Evolutionary conservation across 306 rosid species (phyloP), one percentile per base, ranked within the genome.

Genomic region (Pterocarpus macrocarpus): DNA sequence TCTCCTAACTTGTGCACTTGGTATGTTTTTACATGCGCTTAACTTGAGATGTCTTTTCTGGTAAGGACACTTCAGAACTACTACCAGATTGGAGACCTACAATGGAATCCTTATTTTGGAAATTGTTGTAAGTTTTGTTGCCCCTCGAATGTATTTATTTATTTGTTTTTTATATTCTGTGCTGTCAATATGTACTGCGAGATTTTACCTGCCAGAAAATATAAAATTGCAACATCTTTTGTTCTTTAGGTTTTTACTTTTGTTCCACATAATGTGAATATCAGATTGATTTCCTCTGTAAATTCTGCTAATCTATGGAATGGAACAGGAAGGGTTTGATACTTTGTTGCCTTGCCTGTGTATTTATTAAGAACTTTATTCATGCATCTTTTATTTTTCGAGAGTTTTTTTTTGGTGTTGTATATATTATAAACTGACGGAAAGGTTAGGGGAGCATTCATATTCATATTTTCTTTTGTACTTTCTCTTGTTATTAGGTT

Each of bases 81-180:
- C 78, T 92, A 28, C 87, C 97, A 33, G 86, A 87, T 47, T 95
- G 98, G 95, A 88, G 89, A 87, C 61, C 86, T 65, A 89, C 91
- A 43, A 86, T 89, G 91, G 94, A 91, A 73, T 81, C 87, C 30
- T 86, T 86, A 75, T 80, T 75, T 72, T 69, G 87, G 80, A 83
- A 91, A 84, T 34, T 87, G 58, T 55, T 86, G 98, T 92, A 86
- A 95, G 94, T 86, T 89, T 61, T 22, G 0, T 44, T 41, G 11
- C 68, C 58, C 76, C 36, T 70, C 17, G 5, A 39, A 16, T 8
- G 52, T 22, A 22, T 22, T 22, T 22, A 22, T 22, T 22, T 22
- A 22, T 22, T 22, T 22, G 28, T 15, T 16, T 52, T 59, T 50
- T 65, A 2, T 43, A 80, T 34, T 64, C 12, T 64, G 11, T 15